Evolutionary conservation across 192 early-diverging fungal species (phyloP).

Genomic region (Phlyctochytrium bullatum): DNA sequence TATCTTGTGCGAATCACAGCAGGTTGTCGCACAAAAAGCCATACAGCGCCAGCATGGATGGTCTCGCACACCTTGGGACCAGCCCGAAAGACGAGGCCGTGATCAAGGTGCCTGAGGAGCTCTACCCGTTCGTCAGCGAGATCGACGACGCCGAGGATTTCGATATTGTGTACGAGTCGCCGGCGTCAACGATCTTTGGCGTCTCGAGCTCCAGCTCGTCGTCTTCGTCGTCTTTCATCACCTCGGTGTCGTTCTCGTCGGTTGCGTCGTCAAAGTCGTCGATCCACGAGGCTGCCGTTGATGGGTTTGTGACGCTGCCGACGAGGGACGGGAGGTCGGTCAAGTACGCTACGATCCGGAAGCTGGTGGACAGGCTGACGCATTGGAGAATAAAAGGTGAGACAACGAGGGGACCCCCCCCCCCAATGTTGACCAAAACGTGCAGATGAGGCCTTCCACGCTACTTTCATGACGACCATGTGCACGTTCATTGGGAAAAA

Average conservation of each 20-base stretch:
- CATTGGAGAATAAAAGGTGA: slow-evolving; percentile 6
- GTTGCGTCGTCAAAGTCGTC: too few relatives aligned
- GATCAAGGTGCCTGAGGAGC: slow-evolving; percentile 2
- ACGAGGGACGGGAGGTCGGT: neutral
- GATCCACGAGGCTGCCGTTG: neutral
- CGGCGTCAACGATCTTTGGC: neutral
- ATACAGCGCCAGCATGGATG: too few relatives aligned
- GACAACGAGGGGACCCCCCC: too few relatives aligned
- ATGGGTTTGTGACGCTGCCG: neutral
- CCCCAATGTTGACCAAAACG: neutral
- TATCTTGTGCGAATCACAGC: too few relatives aligned
- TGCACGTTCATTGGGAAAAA: neutral
- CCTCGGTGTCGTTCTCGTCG: too few relatives aligned
- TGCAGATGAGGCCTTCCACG: neutral
- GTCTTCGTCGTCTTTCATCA: neutral
- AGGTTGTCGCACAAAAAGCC: too few relatives aligned
- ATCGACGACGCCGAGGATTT: neutral
- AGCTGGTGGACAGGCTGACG: slow-evolving; percentile 2
- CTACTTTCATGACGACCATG: neutral
- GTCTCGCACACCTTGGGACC: too few relatives aligned
- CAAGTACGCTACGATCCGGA: neutral
- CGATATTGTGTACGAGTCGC: neutral
- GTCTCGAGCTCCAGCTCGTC: neutral
- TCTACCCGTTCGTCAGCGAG: neutral
- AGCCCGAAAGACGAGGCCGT: too few relatives aligned